Conservation (phyloP, 345 rosid genomes). For the Acer yangbiense region DNA sequence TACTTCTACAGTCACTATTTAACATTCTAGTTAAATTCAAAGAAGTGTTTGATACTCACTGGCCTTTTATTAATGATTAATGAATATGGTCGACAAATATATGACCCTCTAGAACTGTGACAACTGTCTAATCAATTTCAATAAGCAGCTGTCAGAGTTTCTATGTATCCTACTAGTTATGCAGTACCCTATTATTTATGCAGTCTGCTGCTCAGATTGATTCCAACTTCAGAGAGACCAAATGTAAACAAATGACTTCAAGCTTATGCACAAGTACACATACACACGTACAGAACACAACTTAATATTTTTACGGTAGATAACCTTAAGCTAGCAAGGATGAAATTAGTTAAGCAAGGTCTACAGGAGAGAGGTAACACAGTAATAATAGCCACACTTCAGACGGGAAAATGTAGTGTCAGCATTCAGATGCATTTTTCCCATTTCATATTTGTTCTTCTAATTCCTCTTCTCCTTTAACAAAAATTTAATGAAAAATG, state of each 20-base stretch:
- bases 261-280: not conserved
- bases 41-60: not conserved
- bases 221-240: not conserved
- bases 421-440: not conserved
- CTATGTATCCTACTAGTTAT: not conserved
- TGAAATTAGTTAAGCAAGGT: not conserved
- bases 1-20: constrained; percentile 4
- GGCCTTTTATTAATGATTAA: not conserved
- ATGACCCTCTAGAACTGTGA: not conserved
- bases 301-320: not conserved
- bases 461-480: not conserved
- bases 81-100: not conserved
- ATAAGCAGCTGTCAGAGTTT: not conserved
- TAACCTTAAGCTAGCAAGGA: constrained; percentile 4
- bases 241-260: not conserved
- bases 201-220: not conserved
- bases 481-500: not conserved
- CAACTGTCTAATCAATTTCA: not conserved
- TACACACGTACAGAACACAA: not conserved
- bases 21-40: not conserved
- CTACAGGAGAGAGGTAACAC: not conserved
- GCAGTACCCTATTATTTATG: not conserved
- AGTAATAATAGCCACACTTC: not conserved
- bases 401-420: not conserved
- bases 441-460: not conserved